phyloP scores from a whole-genome alignment of 768 basidiomycete species.

The Boletus sp. region DNA sequence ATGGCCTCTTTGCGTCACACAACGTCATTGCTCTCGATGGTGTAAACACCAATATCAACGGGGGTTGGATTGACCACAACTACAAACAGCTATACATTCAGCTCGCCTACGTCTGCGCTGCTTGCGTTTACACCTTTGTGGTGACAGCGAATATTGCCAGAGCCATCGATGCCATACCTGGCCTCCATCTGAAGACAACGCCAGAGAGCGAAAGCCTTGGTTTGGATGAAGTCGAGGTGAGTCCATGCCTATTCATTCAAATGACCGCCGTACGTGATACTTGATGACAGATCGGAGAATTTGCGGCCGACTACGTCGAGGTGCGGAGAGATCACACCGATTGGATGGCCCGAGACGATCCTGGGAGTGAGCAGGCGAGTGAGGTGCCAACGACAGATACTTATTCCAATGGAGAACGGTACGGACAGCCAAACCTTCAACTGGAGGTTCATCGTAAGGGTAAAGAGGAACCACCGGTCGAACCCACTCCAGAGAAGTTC shows the following conservation, averaged over 20 bases:
- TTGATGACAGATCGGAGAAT: slow-evolving; percentile 55
- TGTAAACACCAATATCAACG: slow-evolving; percentile 47
- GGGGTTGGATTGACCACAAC: slow-evolving; percentile 73
- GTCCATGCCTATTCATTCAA: slow-evolving; percentile 8
- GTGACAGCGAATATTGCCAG: slow-evolving; percentile 61
- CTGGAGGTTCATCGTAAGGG: neutral
- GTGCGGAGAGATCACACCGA: slow-evolving; percentile 63
- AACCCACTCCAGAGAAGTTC: slow-evolving; percentile 16
- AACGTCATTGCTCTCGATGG: slow-evolving; percentile 67
- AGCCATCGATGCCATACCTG: slow-evolving; percentile 52
- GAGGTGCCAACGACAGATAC: slow-evolving; percentile 10
- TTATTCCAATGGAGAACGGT: slow-evolving; percentile 34
- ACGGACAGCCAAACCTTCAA: slow-evolving; percentile 35
- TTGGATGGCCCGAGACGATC: slow-evolving; percentile 36
- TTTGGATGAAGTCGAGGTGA: slow-evolving; percentile 70
- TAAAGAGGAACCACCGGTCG: slow-evolving; percentile 16
- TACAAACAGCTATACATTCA: slow-evolving; percentile 82
- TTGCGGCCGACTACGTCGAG: slow-evolving; percentile 67
- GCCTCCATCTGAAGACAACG: slow-evolving; percentile 50
- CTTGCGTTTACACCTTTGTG: slow-evolving; percentile 57
- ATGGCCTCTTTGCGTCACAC: slow-evolving; percentile 70
- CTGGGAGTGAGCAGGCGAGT: slow-evolving; percentile 3
- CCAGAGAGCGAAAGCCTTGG: slow-evolving; percentile 58
- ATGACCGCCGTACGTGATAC: neutral
- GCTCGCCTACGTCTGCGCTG: slow-evolving; percentile 58